Evolutionary conservation across 176 grass and related monocot species (phyloP).

Genomic region (Musa acuminata): DNA sequence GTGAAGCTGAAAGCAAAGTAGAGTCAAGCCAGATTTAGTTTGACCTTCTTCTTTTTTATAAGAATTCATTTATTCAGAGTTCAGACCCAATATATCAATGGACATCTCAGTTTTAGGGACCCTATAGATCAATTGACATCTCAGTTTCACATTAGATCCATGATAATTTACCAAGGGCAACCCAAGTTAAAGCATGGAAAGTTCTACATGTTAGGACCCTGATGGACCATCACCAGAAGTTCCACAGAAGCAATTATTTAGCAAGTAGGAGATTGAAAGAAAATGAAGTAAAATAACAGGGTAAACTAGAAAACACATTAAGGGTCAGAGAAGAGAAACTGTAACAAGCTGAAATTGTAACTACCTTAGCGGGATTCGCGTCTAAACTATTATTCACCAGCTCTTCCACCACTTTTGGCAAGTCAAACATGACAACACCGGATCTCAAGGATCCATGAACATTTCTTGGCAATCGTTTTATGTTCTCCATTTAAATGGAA

Average conservation of each 20-base stretch:
- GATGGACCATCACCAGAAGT: neutral
- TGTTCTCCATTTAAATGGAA: constrained; percentile 42
- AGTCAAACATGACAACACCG: constrained; percentile 56
- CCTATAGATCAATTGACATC: no score
- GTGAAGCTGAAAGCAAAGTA: no score
- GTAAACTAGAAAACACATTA: neutral
- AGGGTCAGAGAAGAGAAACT: neutral
- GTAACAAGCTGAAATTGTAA: neutral
- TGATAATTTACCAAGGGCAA: neutral
- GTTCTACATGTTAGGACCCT: neutral
- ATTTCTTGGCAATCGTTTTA: constrained; percentile 46
- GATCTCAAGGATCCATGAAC: constrained; percentile 59
- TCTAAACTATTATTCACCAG: constrained; percentile 81
- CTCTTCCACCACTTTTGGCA: constrained; percentile 78
- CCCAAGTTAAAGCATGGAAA: neutral
- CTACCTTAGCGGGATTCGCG: constrained; percentile 61
- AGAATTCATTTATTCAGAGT: no score
- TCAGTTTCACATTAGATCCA: no score
- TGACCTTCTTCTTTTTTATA: no score
- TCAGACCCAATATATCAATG: neutral
- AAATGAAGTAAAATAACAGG: neutral
- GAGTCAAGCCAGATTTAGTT: no score
- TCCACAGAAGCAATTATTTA: neutral
- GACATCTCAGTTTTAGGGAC: no score
- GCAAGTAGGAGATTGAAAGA: neutral